These are phyloP conservation scores for Juglanconis sp. DNA, from an alignment of 2,329 filamentous ascomycete species.

Conservation along the genomic window DNA sequence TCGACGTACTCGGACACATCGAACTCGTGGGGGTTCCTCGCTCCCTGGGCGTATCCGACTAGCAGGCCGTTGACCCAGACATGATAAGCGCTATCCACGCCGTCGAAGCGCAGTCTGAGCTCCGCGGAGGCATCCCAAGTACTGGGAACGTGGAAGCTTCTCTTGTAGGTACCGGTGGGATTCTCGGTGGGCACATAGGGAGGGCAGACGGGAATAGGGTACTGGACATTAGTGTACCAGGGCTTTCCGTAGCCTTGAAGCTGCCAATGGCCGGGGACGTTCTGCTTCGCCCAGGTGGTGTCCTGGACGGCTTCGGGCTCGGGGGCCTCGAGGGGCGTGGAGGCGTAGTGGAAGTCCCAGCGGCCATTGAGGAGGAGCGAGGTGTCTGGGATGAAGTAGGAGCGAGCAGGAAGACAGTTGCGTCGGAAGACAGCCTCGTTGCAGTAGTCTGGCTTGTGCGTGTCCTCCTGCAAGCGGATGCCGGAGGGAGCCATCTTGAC, in stretches of 20 bases:
- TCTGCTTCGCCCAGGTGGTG: conserved; percentile 45
- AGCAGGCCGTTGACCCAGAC: conserved; percentile 63
- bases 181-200: conserved; percentile 62
- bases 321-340: conserved; percentile 44
- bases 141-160: conserved; percentile 50
- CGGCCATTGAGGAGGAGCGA: conserved; percentile 50
- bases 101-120: conserved; percentile 65
- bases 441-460: conserved; percentile 42
- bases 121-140: conserved; percentile 44
- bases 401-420: conserved; percentile 49
- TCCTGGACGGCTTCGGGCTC: conserved; percentile 27
- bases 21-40: conserved; percentile 67
- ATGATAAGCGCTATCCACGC: conserved; percentile 69
- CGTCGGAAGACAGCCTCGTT: conserved; percentile 51
- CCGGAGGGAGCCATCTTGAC: conserved; percentile 24
- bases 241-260: conserved; percentile 64
- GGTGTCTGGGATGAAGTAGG: conserved; percentile 51
- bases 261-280: conserved; percentile 69
- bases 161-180: conserved; percentile 61
- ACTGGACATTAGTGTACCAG: conserved; percentile 67
- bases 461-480: conserved; percentile 32
- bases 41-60: conserved; percentile 67
- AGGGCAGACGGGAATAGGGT: conserved; percentile 63
- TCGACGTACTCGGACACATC: conserved; percentile 54
- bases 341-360: conserved; percentile 54